Percentiles rank a stretch among this genome's conserved stretches.
phyloP scores from a whole-genome alignment of 495 filamentous ascomycete genomes.

The Podospora pseudoanserina region DNA sequence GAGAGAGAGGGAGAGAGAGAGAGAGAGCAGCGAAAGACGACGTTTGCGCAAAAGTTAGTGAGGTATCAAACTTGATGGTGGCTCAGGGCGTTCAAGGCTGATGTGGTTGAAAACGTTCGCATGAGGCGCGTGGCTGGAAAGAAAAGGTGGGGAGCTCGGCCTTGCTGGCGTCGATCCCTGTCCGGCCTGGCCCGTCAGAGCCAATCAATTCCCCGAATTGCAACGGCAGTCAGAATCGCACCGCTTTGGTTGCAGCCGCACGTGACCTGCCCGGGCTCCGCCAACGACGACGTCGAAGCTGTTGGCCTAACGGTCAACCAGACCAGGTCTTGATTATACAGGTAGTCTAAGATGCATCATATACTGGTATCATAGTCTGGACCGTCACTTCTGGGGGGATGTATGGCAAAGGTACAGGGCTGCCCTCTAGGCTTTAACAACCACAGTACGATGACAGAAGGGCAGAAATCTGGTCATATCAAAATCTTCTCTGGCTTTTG shows the following conservation, averaged over 20 bases:
- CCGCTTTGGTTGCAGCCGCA: constrained; percentile 8
- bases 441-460: no score
- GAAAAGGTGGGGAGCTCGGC: constrained; percentile 11
- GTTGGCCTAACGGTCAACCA: neutral
- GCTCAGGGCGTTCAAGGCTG: neutral
- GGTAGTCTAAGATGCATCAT: neutral
- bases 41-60: neutral
- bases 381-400: no score
- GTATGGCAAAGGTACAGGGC: no score
- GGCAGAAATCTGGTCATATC: neutral
- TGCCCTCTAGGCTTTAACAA: no score
- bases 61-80: neutral
- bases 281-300: neutral
- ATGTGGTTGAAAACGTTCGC: neutral
- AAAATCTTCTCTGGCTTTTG: neutral
- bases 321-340: neutral
- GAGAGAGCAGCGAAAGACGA: neutral
- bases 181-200: constrained; percentile 4
- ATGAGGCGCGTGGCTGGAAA: constrained; percentile 20
- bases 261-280: constrained; percentile 9
- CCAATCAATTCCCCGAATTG: constrained; percentile 35
- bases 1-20: no score
- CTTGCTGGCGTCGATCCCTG: neutral
- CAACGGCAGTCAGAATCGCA: constrained; percentile 13
- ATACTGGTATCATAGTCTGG: no score